phyloP scores from a whole-genome alignment of 2,329 filamentous ascomycete genomes.

The Metarhizium anisopliae region DNA sequence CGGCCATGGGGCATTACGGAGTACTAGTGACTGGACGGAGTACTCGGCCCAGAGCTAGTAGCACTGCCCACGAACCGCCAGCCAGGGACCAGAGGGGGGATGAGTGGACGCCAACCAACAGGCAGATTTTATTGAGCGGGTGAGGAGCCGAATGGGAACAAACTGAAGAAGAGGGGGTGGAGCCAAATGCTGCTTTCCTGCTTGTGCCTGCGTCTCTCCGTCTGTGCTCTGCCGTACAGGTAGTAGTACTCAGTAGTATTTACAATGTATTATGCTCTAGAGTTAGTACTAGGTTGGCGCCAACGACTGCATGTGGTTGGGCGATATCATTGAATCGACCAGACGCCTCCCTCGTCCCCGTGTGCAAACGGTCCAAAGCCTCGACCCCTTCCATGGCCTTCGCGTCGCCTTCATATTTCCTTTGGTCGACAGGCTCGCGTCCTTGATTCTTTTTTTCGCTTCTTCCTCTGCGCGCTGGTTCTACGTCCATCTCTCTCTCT shows the following conservation, averaged over 20 bases:
- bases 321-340: neutral
- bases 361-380: neutral
- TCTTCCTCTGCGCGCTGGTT: conserved; percentile 11
- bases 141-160: conserved; percentile 1
- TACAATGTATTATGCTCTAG: neutral
- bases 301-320: neutral
- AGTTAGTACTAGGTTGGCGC: neutral
- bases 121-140: neutral
- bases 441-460: conserved; percentile 11
- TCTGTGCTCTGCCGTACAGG: neutral
- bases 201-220: neutral
- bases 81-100: too few species aligned
- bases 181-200: neutral
- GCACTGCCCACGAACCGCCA: too few species aligned
- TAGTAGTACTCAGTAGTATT: neutral
- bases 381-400: neutral
- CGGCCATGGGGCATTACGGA: too few species aligned
- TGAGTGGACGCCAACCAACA: neutral
- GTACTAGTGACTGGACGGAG: too few species aligned
- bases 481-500: conserved; percentile 13
- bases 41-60: too few species aligned
- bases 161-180: neutral
- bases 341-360: neutral
- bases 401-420: neutral
- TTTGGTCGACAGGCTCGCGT: conserved; percentile 2